Evolutionary conservation across 352 stramenopile species (phyloP).

Genomic region (Pythium folliculosum): DNA sequence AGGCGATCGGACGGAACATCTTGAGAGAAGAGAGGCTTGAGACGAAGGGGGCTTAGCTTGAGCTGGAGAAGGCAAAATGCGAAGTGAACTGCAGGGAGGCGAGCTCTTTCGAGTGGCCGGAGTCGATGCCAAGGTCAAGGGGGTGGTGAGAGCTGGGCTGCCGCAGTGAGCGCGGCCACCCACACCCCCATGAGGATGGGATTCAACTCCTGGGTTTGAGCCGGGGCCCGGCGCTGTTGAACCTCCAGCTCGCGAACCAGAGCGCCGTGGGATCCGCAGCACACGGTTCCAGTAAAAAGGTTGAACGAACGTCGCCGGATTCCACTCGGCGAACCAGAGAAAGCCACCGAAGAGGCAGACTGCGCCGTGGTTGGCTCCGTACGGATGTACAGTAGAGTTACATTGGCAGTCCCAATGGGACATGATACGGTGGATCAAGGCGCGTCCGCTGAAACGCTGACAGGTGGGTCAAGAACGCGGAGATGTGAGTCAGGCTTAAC

Average conservation of each 20-base stretch:
- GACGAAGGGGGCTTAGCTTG: background rate
- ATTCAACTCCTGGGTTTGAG: background rate
- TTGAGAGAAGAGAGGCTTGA: background rate
- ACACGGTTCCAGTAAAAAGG: too few species aligned
- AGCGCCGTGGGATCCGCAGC: background rate
- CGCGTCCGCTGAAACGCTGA: background rate
- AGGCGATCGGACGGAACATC: conserved; percentile 31
- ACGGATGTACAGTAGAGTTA: background rate
- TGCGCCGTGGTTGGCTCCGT: background rate
- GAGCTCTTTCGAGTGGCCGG: background rate
- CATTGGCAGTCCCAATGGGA: background rate
- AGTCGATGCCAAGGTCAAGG: background rate
- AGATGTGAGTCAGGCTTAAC: background rate
- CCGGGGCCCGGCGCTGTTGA: background rate
- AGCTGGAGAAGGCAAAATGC: background rate
- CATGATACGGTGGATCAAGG: background rate
- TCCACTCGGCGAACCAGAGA: background rate
- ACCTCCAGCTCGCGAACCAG: background rate
- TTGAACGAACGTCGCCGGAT: background rate
- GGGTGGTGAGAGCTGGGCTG: background rate
- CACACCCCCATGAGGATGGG: too few species aligned
- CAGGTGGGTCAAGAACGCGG: background rate
- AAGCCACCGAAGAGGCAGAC: background rate
- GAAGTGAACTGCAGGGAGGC: background rate
- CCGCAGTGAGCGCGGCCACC: background rate